A percentile compares a stretch with the other conserved stretches of the same genome.
Evolutionary conservation across 2,329 filamentous ascomycete genomes (phyloP).

Genomic region (Ascochyta koolunga): DNA sequence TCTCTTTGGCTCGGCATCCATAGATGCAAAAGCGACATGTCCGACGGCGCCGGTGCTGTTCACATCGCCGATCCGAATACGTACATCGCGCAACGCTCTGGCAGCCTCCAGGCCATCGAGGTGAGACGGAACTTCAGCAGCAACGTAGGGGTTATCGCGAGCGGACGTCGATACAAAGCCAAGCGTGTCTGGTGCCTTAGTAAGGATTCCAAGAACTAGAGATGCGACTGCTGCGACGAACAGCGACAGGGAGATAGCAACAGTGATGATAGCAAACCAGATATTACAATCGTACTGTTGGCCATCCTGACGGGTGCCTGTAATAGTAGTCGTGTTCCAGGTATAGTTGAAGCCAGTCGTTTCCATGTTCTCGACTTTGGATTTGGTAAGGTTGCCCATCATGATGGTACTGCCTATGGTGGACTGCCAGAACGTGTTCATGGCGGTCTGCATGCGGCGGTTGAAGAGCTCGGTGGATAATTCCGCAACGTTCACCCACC

Average conservation of each 20-base stretch:
- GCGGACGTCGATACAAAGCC: conserved; percentile 13
- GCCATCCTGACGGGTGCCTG: neutral
- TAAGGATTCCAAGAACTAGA: conserved; percentile 7
- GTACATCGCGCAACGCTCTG: neutral
- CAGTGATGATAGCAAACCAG: conserved; percentile 6
- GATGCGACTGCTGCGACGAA: neutral
- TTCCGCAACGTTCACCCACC: neutral
- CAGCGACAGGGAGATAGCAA: conserved; percentile 1
- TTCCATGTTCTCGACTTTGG: neutral
- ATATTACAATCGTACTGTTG: conserved; percentile 3
- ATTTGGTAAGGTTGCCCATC: neutral
- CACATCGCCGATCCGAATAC: conserved; percentile 9
- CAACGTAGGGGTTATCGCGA: conserved; percentile 11
- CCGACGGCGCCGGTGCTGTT: conserved; percentile 3
- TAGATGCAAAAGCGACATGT: conserved; percentile 18
- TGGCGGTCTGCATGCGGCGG: conserved; percentile 6
- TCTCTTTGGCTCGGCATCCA: neutral
- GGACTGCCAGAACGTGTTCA: conserved; percentile 19
- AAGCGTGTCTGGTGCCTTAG: conserved; percentile 13
- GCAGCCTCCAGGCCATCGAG: neutral
- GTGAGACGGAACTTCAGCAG: neutral
- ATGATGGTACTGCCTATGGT: neutral
- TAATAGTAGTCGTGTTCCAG: neutral
- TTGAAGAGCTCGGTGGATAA: neutral
- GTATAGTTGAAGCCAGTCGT: neutral